phyloP scores from a whole-genome alignment of 139 green algal species.

The Penium margaritaceum region DNA sequence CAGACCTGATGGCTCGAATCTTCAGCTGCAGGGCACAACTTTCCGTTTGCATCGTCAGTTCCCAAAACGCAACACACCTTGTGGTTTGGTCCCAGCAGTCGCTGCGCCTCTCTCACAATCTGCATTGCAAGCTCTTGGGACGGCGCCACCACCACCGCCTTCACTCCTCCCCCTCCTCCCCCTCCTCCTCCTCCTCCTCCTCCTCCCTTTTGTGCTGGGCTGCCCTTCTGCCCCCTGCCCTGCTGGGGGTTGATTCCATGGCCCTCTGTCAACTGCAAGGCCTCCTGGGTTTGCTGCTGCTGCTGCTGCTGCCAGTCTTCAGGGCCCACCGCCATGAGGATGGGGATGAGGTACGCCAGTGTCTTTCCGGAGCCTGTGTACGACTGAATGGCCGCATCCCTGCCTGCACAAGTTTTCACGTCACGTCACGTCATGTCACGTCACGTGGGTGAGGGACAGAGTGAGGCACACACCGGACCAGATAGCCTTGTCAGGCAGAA shows the following conservation, averaged over 20 bases:
- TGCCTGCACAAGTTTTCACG: too few relatives aligned
- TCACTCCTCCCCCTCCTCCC: conserved; percentile 23
- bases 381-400: conserved; percentile 58
- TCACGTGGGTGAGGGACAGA: too few relatives aligned
- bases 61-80: too few relatives aligned
- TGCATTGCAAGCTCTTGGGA: conserved; percentile 91
- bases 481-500: too few relatives aligned
- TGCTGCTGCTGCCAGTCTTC: conserved; percentile 57
- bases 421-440: too few relatives aligned
- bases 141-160: conserved; percentile 75
- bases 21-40: too few relatives aligned
- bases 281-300: conserved; percentile 13
- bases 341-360: conserved; percentile 83
- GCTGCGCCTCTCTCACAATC: conserved; percentile 41
- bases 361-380: conserved; percentile 94
- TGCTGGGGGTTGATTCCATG: neutral
- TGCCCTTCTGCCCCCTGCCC: neutral
- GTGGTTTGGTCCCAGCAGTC: conserved; percentile 15
- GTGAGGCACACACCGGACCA: too few relatives aligned
- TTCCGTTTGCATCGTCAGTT: too few relatives aligned
- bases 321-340: conserved; percentile 53
- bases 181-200: neutral
- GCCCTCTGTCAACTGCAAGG: neutral
- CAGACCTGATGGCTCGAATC: too few relatives aligned
- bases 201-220: neutral